Evolutionary conservation across 306 rosid genomes (phyloP), one percentile per base, ranked within the genome.

Genomic region (Cucurbita argyrosperma): DNA sequence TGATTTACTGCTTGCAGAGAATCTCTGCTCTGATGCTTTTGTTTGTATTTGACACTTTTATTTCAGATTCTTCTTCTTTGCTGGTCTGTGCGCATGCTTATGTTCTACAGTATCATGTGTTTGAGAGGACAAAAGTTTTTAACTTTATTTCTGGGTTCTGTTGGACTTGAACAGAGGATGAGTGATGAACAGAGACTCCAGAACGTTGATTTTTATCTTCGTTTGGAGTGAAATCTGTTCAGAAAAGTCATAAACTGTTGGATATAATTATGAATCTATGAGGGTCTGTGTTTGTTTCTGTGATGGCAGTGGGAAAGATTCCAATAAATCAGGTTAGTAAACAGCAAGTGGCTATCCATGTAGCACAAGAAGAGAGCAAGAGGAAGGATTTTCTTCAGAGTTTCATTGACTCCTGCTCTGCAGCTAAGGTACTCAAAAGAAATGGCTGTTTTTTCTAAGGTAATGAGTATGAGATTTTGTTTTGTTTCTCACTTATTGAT

Each of bases 361-460:
- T 82, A 86, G 85, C 87, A n/a, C 88, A 88, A 80, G 92, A 92
- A 84, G 80, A 87, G 78, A 85, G 82, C 75, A 92, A 88, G 78
- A 85, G 87, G 50, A 84, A 88, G 80, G 87, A 84, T 40, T 82
- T 90, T 16, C 92, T 92, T 47, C 80, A 88, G 26, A 90, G 80
- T 75, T 88, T 80, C 80, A 56, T 92, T 35, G 81, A 84, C 18
- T 74, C 75, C 65, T 92, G 98, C 50, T 80, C 84, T 64, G 82
- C 87, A 63, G 84, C 84, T 69, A 83, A 80, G 91, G 97, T 89
- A 49, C 66, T 9, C n/a, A 62, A 62, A 16, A 39, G 12, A 19
- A 35, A 35, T 53, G 60, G 18, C 12, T 39, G 14, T 19, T 72
- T 54, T 4, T 54, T 4, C 38, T 75, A 12, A 75, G 10, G 19